Evolutionary conservation across 2,329 filamentous ascomycete genomes (phyloP).

Genomic region (Trichoderma aggressivum): DNA sequence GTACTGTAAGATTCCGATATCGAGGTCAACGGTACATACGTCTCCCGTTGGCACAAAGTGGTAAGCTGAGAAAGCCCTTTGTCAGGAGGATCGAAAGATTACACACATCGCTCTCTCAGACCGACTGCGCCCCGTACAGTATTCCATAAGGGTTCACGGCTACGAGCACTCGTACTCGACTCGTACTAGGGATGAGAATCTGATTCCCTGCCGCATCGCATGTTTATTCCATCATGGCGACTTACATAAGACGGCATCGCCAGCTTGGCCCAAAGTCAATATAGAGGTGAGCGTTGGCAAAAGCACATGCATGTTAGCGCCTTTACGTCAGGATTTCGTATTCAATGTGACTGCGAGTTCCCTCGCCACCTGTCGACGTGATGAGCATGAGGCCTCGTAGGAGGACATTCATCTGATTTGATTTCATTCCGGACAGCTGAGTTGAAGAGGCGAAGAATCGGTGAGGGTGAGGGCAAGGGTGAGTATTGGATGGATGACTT

Average conservation of each 20-base stretch:
- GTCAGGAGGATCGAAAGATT: background rate
- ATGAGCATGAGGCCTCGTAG: background rate
- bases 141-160: background rate
- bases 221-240: background rate
- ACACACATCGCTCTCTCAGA: background rate
- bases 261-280: background rate
- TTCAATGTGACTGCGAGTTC: background rate
- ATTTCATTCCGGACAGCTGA: background rate
- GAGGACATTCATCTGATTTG: background rate
- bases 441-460: background rate
- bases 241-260: background rate
- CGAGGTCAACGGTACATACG: background rate
- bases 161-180: background rate
- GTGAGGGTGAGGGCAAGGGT: background rate
- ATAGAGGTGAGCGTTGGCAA: background rate
- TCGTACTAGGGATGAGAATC: background rate
- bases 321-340: conserved; percentile 8
- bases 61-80: background rate
- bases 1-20: background rate
- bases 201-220: background rate
- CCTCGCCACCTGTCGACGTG: background rate
- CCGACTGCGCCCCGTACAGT: background rate
- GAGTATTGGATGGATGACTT: background rate
- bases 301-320: background rate
- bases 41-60: background rate